Evolutionary conservation across 345 rosid genomes (phyloP).

Genomic region (Syzygium jambos): DNA sequence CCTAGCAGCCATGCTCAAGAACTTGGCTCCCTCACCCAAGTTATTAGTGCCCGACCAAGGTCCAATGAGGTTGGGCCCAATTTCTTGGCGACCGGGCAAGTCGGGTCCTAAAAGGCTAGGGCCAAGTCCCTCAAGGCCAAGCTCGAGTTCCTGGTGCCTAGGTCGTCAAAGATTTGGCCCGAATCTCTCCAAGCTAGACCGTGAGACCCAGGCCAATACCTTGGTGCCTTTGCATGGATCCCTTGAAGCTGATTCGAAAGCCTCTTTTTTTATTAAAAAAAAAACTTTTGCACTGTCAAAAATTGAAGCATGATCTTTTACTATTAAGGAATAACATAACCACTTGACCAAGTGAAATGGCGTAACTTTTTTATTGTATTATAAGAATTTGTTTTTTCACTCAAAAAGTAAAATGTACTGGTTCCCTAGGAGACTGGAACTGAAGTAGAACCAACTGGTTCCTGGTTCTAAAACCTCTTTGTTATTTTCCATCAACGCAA

Average conservation of each 20-base stretch:
- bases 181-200: neutral
- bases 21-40: no score
- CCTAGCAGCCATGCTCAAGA: no score
- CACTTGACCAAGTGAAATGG: neutral
- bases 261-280: neutral
- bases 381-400: neutral
- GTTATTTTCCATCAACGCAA: neutral
- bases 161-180: neutral
- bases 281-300: no score
- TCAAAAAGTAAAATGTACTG: no score
- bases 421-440: no score
- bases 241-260: neutral
- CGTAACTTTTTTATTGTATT: neutral
- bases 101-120: no score
- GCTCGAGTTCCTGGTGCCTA: rapidly evolving
- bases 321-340: neutral
- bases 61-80: no score
- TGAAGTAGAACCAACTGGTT: no score
- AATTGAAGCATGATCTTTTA: neutral
- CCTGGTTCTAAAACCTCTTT: neutral
- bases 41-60: no score
- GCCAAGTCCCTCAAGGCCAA: neutral
- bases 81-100: no score
- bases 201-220: neutral
- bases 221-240: neutral